Base-by-base conservation (phyloP, 352 stramenopile species). In the Globisporangium parvum region DNA sequence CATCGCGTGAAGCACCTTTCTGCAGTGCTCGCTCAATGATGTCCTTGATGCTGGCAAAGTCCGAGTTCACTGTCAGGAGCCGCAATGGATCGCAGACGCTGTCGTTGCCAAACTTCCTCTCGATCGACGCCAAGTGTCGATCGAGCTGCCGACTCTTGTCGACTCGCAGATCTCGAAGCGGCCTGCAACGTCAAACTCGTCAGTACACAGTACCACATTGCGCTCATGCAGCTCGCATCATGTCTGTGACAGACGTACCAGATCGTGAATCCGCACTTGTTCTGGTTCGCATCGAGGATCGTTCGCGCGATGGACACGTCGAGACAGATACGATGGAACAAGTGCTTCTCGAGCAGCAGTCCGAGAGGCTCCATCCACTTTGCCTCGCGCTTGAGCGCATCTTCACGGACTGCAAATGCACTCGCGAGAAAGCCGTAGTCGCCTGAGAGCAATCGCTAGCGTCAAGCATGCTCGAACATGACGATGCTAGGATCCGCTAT, bases 301-400 rank as follows among this genome's bases (percentile, higher is more conserved):
- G 5, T 11, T 31, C n/a, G 14, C 28, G 47, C 31, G 10, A 51
- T 54, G 23, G 12, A 6, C 15, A 33, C 23, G 24, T 51, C 40
- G 12, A 61, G 18, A 26, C 60, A 63, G 11, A 63, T 46, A 10
- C 55, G 55, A 28, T 65, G 40, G 24, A 39, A 54, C 21, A 64
- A 47, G 11, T 63, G 48, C 37, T 45, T 63, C 24, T 64, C 60
- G 18, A 66, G 54, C 0, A 65, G 18, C 31, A 65, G 18, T 14
- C 59, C 53, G 5, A 65, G 41, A 18, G 54, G 31, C 37, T 20
- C 5, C 47, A 46, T 54, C 59, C 59, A 65, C 20, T 41, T 47
- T 23, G 41, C n/a, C 1, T 47, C 20, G n/a, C 26, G n/a, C 17
- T 23, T 23, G 17, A 28, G 41, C 10, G n/a, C 41, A 15, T 3